Conservation (phyloP, 2,329 filamentous ascomycete genomes). For the Phaeoacremonium minimum region DNA sequence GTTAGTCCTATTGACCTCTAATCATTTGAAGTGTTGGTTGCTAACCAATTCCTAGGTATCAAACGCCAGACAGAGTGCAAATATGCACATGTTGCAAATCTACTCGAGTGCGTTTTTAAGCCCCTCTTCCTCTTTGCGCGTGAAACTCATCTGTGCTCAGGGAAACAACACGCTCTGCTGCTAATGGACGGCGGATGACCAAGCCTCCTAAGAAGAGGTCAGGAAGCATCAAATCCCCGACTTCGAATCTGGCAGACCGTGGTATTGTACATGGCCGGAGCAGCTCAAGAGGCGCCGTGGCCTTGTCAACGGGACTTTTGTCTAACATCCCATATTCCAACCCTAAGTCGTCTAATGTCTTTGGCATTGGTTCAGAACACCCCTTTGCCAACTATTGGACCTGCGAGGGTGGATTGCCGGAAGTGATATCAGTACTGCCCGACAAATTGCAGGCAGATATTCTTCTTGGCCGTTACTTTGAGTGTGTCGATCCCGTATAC, state of each 20-base stretch:
- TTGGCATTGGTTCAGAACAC: slow-evolving; percentile 75
- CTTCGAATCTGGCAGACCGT: slow-evolving; percentile 54
- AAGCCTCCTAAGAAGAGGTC: slow-evolving; percentile 52
- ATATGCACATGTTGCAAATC: slow-evolving; percentile 72
- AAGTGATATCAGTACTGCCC: slow-evolving; percentile 72
- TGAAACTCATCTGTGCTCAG: slow-evolving; percentile 24
- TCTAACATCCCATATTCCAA: slow-evolving; percentile 71
- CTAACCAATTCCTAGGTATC: slow-evolving; percentile 56
- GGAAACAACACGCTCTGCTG: slow-evolving; percentile 51
- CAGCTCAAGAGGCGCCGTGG: slow-evolving; percentile 45
- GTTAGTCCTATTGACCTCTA: slow-evolving; percentile 41
- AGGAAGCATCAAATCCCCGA: slow-evolving; percentile 30
- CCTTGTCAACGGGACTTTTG: slow-evolving; percentile 57
- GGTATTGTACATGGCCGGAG: slow-evolving; percentile 40
- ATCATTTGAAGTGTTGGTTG: too few species aligned
- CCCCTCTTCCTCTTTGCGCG: not conserved
- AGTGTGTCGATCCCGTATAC: slow-evolving; percentile 74
- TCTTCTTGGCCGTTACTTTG: slow-evolving; percentile 59
- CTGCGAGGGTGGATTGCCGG: slow-evolving; percentile 67
- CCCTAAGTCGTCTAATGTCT: slow-evolving; percentile 70
- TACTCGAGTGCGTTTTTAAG: slow-evolving; percentile 67
- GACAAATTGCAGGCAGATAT: slow-evolving; percentile 74
- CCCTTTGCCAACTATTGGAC: slow-evolving; percentile 86
- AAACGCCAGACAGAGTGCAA: slow-evolving; percentile 73
- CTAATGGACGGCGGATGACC: slow-evolving; percentile 52